Percentiles rank a stretch among this genome's conserved stretches.
Conservation (phyloP, 1,284 basidiomycete species). For the Psilocybe mexicana region DNA sequence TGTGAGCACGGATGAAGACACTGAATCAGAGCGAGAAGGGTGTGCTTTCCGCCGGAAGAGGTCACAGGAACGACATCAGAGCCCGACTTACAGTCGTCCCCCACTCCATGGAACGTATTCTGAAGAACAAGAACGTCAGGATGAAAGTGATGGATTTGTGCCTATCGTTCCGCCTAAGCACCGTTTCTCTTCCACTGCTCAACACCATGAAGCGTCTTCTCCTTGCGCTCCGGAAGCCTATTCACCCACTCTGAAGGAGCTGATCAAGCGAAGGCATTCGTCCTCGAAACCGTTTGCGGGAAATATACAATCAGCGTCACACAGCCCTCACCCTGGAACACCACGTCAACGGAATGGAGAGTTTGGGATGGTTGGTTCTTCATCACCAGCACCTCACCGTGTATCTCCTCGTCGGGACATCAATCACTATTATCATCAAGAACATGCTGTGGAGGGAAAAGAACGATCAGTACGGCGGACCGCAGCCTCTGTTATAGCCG, state of each 20-base stretch:
- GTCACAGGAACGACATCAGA: slow-evolving; percentile 14
- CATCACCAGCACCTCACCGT: background rate
- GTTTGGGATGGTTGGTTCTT: background rate
- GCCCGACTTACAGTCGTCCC: slow-evolving; percentile 22
- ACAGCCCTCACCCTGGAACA: background rate
- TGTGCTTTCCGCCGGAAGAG: slow-evolving; percentile 12
- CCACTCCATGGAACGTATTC: slow-evolving; percentile 12
- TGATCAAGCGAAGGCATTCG: slow-evolving; percentile 19
- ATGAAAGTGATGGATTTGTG: slow-evolving; percentile 9
- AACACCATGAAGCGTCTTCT: slow-evolving; percentile 3
- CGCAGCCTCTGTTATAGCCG: slow-evolving; percentile 33
- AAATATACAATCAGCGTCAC: background rate
- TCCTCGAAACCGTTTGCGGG: slow-evolving; percentile 2
- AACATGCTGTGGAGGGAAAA: background rate
- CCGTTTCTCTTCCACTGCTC: slow-evolving; percentile 12
- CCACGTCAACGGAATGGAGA: background rate
- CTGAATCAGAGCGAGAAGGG: slow-evolving; percentile 19
- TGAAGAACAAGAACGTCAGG: background rate
- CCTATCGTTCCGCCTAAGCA: slow-evolving; percentile 13
- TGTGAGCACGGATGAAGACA: slow-evolving; percentile 13
- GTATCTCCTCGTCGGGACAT: background rate
- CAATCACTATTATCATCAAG: background rate
- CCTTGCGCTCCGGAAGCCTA: slow-evolving; percentile 9
- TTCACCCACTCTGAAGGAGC: slow-evolving; percentile 15
- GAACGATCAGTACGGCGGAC: slow-evolving; percentile 1